Base-by-base conservation (phyloP, 2,329 filamentous ascomycete genomes). In the Magnaporthiopsis poae region DNA sequence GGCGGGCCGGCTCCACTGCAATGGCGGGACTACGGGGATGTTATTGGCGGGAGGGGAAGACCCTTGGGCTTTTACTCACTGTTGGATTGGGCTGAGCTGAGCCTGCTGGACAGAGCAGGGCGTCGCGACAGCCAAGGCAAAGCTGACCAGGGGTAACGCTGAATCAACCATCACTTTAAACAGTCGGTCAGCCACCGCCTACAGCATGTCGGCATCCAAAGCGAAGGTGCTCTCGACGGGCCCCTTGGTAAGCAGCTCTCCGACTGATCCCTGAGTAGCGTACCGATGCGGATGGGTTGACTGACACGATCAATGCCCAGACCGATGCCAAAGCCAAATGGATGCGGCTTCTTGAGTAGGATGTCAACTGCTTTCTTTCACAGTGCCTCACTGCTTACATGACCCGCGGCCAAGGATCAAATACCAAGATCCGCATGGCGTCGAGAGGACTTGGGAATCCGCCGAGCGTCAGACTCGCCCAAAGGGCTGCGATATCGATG, bases 381-480 rank as follows among this genome's bases (percentile, higher is more conserved):
- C 21, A 3, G 60, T 3, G 13, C 27, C 27, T 33, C 25, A 2
- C 56, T 0, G 33, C 63, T 65, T 35, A 62, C 15, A 67, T 69
- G 39, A 69, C 70, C 31, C 66, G 5, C 5, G 11, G 27, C 59
- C 11, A 61, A 87, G 85, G 72, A 83, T 86, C 69, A 84, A 81
- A 46, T 92, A 91, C 74, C 78, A 80, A 66, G 89, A 91, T 72
- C 84, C 86, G 27, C 80, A 82, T 46, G 86, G 85, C 70, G 77
- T 79, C 21, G 75, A 78, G 0, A 82, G 89, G 65, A 85, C 83
- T 36, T 92, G 89, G 89, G 89, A 92, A 73, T 89, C 87, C 0
- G 87, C 87, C 21, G 87, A 90, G 75, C 85, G 90, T n/a, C 82
- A 82, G 36, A 91, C 89, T 0, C 84, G 89, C 3, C 88, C 88